phyloP scores from a whole-genome alignment of 2,329 filamentous ascomycete genomes.

The Clonostachys sp. region DNA sequence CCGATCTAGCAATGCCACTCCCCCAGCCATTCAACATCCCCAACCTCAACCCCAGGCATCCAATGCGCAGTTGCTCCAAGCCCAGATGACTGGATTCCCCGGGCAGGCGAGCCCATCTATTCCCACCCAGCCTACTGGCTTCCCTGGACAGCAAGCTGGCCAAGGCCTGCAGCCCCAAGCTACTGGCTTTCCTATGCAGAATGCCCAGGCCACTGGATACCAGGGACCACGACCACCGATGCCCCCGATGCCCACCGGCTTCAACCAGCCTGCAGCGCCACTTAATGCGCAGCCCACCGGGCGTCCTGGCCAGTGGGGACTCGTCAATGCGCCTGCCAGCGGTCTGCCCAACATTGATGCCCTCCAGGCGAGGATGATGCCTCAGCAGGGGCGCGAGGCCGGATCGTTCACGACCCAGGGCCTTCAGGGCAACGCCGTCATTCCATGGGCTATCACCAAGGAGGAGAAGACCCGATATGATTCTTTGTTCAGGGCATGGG shows the following conservation, averaged over 20 bases:
- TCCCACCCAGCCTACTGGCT: conserved; percentile 18
- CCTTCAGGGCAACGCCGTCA: conserved; percentile 86
- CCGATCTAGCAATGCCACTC: conserved; percentile 24
- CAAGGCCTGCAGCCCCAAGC: conserved; percentile 61
- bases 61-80: conserved; percentile 59
- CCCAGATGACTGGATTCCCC: conserved; percentile 67
- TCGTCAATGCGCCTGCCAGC: conserved; percentile 87
- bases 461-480: conserved; percentile 98
- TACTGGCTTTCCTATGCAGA: conserved; percentile 65
- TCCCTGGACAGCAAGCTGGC: conserved; percentile 10
- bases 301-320: conserved; percentile 91
- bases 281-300: conserved; percentile 94
- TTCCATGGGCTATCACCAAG: conserved; percentile 98
- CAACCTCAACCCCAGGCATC: conserved; percentile 72
- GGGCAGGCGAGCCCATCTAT: conserved; percentile 36
- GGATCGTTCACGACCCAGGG: conserved; percentile 80
- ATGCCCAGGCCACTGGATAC: conserved; percentile 75
- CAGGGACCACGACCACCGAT: conserved; percentile 83
- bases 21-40: conserved; percentile 58
- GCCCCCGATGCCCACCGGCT: conserved; percentile 69
- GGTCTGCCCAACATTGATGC: conserved; percentile 93
- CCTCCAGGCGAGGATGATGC: conserved; percentile 93
- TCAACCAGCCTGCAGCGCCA: conserved; percentile 48
- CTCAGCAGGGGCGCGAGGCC: conserved; percentile 84
- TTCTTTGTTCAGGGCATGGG: conserved; percentile 91